Conservation (phyloP, 805 yeast genomes). For the Candida parachauliodes region DNA sequence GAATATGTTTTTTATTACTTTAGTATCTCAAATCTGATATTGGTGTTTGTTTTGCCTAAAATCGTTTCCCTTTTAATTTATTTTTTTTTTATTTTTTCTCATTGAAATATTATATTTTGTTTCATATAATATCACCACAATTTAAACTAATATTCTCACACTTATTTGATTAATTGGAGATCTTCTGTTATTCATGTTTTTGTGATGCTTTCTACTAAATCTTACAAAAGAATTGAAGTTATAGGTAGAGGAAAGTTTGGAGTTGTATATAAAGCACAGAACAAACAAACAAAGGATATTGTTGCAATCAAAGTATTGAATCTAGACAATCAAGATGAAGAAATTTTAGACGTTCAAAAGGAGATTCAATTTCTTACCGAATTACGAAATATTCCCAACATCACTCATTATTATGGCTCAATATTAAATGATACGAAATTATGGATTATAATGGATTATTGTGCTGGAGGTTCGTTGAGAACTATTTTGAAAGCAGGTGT, state of each 20-base stretch:
- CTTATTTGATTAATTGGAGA: no score
- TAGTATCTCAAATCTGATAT: no score
- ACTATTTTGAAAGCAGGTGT: conserved; percentile 83
- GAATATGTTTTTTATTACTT: background rate
- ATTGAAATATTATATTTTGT: background rate
- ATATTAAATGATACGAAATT: conserved; percentile 82
- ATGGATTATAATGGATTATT: conserved; percentile 97
- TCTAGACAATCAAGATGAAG: conserved; percentile 90
- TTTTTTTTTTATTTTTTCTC: background rate
- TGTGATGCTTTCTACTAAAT: conserved; percentile 16
- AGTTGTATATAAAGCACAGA: conserved; percentile 84
- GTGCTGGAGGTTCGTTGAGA: conserved; percentile 94
- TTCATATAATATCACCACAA: no score
- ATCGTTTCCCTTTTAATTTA: no score
- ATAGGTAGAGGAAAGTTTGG: conserved; percentile 98
- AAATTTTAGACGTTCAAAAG: conserved; percentile 89
- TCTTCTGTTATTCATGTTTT: no score
- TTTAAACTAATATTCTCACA: no score
- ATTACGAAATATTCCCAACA: conserved; percentile 81
- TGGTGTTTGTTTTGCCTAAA: no score
- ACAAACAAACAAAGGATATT: conserved; percentile 64
- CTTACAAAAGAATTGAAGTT: conserved; percentile 79
- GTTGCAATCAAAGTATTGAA: conserved; percentile 93
- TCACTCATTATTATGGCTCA: conserved; percentile 89
- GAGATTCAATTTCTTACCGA: conserved; percentile 86